phyloP scores from a whole-genome alignment of 768 basidiomycete genomes.

The Suillus ampliporus region DNA sequence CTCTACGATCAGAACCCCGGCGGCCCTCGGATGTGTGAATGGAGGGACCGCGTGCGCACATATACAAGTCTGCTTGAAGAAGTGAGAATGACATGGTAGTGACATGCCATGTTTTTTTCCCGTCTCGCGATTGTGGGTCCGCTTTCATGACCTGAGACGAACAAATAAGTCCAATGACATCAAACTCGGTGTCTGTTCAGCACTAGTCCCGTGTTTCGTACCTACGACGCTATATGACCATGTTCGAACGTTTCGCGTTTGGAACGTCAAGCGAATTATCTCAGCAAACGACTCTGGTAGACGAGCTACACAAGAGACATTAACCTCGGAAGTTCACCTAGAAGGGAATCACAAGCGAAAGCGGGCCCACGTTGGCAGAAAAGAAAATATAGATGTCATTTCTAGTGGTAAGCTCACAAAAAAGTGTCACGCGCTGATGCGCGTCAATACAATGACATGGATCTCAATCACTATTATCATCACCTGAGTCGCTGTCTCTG shows the following conservation, averaged over 20 bases:
- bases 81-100: neutral
- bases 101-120: neutral
- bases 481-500: constrained; percentile 32
- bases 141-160: neutral
- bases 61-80: neutral
- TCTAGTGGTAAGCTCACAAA: neutral
- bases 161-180: neutral
- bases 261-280: neutral
- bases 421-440: neutral
- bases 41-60: constrained; percentile 1
- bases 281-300: neutral
- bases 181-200: neutral
- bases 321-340: neutral
- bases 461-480: constrained; percentile 25
- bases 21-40: neutral
- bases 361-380: neutral
- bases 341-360: neutral
- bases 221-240: neutral
- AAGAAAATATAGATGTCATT: neutral
- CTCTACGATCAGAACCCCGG: neutral
- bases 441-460: neutral
- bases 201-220: neutral
- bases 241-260: neutral
- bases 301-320: neutral
- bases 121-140: neutral